phyloP scores from a whole-genome alignment of 768 basidiomycete genomes.

The Gautieria morchelliformis region DNA sequence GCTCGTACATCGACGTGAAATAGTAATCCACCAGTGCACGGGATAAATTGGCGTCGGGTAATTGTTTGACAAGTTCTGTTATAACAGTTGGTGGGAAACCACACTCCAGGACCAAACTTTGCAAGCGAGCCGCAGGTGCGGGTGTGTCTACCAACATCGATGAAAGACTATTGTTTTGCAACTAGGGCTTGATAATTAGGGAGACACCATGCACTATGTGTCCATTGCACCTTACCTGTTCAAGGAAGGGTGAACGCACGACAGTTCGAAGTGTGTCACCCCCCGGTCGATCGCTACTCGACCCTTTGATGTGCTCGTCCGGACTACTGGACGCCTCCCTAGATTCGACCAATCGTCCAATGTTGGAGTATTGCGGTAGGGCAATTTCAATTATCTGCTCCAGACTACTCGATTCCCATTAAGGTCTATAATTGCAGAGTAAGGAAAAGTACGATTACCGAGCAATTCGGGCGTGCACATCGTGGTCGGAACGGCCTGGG shows the following conservation, averaged over 20 bases:
- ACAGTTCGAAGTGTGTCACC: neutral
- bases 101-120: constrained; percentile 82
- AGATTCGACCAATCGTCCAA: neutral
- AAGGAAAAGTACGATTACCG: neutral
- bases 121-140: constrained; percentile 71
- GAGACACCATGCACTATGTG: neutral
- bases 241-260: neutral
- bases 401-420: constrained; percentile 30
- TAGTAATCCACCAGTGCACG: constrained; percentile 79
- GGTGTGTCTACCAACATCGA: constrained; percentile 14
- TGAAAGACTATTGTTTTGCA: constrained; percentile 3
- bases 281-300: neutral
- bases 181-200: neutral
- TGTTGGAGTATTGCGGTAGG: constrained; percentile 57
- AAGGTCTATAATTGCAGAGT: neutral
- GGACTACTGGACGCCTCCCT: constrained; percentile 4
- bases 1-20: constrained; percentile 57
- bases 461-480: constrained; percentile 61
- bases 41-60: constrained; percentile 68
- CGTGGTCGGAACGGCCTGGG: constrained; percentile 78
- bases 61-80: constrained; percentile 78
- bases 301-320: neutral
- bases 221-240: neutral
- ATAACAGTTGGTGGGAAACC: constrained; percentile 88
- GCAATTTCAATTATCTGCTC: constrained; percentile 78